Evolutionary conservation across 2,329 filamentous ascomycete genomes (phyloP), one percentile per base, ranked within the genome.

Genomic region (Leptographium wingfieldii): DNA sequence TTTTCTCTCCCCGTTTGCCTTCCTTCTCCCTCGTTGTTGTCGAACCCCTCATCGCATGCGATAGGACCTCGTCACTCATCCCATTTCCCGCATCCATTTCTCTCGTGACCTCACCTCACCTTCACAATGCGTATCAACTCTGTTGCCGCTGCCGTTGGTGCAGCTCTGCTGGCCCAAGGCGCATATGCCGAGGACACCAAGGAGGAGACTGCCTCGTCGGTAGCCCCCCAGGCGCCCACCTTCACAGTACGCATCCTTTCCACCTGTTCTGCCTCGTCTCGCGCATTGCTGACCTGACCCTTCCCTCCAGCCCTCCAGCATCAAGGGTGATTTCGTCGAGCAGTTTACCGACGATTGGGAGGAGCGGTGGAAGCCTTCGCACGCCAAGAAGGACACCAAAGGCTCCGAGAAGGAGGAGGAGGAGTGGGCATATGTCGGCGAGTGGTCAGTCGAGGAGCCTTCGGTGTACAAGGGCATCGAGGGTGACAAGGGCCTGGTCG

Each of bases 301-400:
- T 9, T 46, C 40, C 27, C 19, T 29, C 4, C 70, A 99, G 92
- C 92, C 94, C 62, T 90, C 91, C 66, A 82, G 79, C 64, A 73
- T 97, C 70, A 94, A 96, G 78, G 94, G 87, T 67, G 90, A 91
- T 63, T 99, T 99, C 83, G 79, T 97, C 65, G 94, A 99, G 80
- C 94, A 99, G 76, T 99, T 99, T 80, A 95, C 90, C 76, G 88
- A 95, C 68, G 92, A 90, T 76, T 97, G 92, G 92, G 88, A 96
- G 67, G 78, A 82, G 66, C 83, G 92, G 77, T 99, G 94, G 94
- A 91, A 92, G 77, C 84, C 88, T 61, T 97, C 92, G 56, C 87
- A 94, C 73, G 94, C 94, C 67, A 97, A 97, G 85, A 99, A 99
- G 85, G 87, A 92, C 66, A 80, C 74, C 65, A 75, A 77, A 69